Percentiles rank a stretch among this genome's conserved stretches.
phyloP scores from a whole-genome alignment of 345 rosid species.

The Moricandia arvensis region DNA sequence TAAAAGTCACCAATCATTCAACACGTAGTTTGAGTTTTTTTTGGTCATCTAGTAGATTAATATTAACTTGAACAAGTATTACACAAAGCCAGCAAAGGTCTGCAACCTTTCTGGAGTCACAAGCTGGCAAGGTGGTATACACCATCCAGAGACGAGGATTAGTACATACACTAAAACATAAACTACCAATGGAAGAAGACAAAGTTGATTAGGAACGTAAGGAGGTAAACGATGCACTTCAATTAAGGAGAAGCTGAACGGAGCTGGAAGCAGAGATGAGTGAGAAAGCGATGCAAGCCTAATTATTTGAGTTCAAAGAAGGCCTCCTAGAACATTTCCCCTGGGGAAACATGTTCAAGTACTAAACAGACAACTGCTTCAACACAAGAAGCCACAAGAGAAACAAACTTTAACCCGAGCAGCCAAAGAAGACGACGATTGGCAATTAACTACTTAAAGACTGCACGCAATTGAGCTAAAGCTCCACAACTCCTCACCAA shows the following conservation, averaged over 20 bases:
- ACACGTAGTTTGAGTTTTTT: too few species aligned
- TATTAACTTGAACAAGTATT: not conserved
- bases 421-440: not conserved
- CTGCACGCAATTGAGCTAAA: not conserved
- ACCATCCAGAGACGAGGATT: not conserved
- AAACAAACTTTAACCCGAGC: too few species aligned
- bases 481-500: not conserved
- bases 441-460: not conserved
- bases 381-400: not conserved
- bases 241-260: not conserved
- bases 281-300: not conserved
- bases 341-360: not conserved
- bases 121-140: not conserved
- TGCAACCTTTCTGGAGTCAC: not conserved
- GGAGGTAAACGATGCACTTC: not conserved
- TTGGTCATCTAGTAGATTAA: too few species aligned
- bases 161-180: not conserved
- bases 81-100: not conserved
- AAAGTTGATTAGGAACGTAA: not conserved
- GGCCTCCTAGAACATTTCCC: not conserved
- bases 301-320: not conserved
- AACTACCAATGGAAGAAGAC: not conserved
- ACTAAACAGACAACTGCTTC: not conserved
- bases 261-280: not conserved
- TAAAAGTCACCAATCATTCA: too few species aligned